Evolutionary conservation across 176 grass and related monocot species (phyloP).

Genomic region (Oryza glaberrima): DNA sequence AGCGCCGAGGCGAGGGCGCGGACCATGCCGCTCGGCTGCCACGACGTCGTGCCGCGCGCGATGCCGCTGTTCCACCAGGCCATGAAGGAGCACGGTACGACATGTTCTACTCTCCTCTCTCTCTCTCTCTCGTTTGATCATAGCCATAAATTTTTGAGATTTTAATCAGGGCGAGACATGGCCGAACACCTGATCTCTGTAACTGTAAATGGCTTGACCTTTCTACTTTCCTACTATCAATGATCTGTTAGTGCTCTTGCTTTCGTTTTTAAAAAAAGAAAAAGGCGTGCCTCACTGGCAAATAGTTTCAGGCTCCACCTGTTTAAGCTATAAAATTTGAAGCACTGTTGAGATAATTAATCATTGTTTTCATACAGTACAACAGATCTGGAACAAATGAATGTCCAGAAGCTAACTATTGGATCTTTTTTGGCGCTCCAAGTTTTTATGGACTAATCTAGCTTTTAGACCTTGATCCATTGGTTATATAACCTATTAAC

Average conservation of each 20-base stretch:
- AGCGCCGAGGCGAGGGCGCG: constrained; percentile 54
- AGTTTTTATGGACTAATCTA: neutral
- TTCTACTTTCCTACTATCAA: neutral
- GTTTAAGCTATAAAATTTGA: neutral
- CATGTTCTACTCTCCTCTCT: no score
- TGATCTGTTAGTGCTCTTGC: neutral
- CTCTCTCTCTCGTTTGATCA: neutral
- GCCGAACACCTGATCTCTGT: neutral
- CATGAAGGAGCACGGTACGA: constrained; percentile 63
- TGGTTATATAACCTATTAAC: no score
- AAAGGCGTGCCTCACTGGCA: neutral
- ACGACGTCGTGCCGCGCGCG: constrained; percentile 52
- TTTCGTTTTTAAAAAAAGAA: neutral
- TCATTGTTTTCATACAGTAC: neutral
- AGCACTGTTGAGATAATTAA: neutral
- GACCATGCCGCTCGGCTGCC: constrained; percentile 55
- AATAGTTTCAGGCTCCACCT: neutral
- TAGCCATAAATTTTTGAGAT: neutral
- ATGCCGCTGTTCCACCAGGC: constrained; percentile 49
- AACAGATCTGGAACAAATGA: neutral
- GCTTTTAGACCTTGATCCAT: neutral
- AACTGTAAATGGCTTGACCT: neutral
- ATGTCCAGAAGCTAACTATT: neutral
- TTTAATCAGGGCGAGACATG: neutral
- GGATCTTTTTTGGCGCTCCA: neutral